Evolutionary conservation across 2,329 filamentous ascomycete species (phyloP).

Genomic region (Aspergillus glaucus): DNA sequence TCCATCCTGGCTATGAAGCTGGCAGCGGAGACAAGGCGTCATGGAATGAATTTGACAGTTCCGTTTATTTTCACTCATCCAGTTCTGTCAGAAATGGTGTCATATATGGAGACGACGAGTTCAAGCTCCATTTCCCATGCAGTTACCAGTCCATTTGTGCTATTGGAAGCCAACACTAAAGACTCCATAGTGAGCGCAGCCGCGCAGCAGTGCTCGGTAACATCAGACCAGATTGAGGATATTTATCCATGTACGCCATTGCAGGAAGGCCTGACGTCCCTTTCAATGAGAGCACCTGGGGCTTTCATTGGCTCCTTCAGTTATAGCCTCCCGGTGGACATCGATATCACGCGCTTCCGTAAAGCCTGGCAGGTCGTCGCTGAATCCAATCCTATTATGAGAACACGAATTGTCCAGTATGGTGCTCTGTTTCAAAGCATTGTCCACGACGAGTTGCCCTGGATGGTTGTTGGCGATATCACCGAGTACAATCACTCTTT

Average conservation of each 20-base stretch:
- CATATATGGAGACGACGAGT: too few species aligned
- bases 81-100: too few species aligned
- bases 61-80: too few species aligned
- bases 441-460: neutral
- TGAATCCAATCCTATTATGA: slow-evolving; percentile 2
- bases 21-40: too few species aligned
- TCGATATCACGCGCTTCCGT: neutral
- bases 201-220: too few species aligned
- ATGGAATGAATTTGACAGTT: too few species aligned
- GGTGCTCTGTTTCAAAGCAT: neutral
- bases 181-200: neutral
- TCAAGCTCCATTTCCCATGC: too few species aligned
- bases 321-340: neutral
- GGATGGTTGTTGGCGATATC: neutral
- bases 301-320: neutral
- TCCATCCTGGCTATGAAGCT: too few species aligned
- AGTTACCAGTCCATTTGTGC: too few species aligned
- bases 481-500: neutral
- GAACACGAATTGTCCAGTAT: slow-evolving; percentile 4
- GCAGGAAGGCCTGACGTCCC: slow-evolving; percentile 3
- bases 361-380: neutral
- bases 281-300: neutral
- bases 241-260: slow-evolving; percentile 7
- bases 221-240: slow-evolving; percentile 4
- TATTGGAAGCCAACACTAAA: neutral